phyloP scores from a whole-genome alignment of 306 rosid species.

The Abrus precatorius region DNA sequence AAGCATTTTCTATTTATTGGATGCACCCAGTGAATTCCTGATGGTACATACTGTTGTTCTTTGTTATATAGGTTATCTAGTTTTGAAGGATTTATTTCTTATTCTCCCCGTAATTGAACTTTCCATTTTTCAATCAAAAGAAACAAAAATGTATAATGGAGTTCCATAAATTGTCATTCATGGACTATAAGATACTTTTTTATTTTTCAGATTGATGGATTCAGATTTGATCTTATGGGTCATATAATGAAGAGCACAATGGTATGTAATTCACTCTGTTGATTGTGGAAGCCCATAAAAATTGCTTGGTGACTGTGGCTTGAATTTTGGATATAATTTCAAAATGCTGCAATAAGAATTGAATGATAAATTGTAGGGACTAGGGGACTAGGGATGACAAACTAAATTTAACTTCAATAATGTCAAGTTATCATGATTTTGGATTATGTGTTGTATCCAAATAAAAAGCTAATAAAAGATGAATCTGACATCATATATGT shows the following conservation, averaged over 20 bases:
- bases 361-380: slow-evolving; percentile 11
- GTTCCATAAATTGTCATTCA: slow-evolving; percentile 29
- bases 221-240: slow-evolving; percentile 98
- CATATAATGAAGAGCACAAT: slow-evolving; percentile 96
- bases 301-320: slow-evolving; percentile 13
- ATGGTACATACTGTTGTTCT: slow-evolving; percentile 23
- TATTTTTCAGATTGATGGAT: slow-evolving; percentile 86
- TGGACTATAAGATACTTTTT: slow-evolving; percentile 29
- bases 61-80: slow-evolving; percentile 20
- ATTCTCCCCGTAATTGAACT: neutral
- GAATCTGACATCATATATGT: slow-evolving; percentile 32
- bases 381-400: neutral
- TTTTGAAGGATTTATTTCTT: slow-evolving; percentile 3
- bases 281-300: slow-evolving; percentile 5
- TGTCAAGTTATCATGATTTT: slow-evolving; percentile 22
- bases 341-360: neutral
- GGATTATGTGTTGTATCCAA: slow-evolving; percentile 21
- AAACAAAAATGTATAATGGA: neutral
- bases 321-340: slow-evolving; percentile 23
- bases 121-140: neutral
- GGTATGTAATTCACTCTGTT: slow-evolving; percentile 60
- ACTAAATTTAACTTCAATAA: slow-evolving; percentile 28
- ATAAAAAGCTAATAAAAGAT: slow-evolving; percentile 22
- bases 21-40: slow-evolving; percentile 21
- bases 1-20: slow-evolving; percentile 32